phyloP scores from a whole-genome alignment of 2,329 filamentous ascomycete genomes.

The Nemania diffusa region DNA sequence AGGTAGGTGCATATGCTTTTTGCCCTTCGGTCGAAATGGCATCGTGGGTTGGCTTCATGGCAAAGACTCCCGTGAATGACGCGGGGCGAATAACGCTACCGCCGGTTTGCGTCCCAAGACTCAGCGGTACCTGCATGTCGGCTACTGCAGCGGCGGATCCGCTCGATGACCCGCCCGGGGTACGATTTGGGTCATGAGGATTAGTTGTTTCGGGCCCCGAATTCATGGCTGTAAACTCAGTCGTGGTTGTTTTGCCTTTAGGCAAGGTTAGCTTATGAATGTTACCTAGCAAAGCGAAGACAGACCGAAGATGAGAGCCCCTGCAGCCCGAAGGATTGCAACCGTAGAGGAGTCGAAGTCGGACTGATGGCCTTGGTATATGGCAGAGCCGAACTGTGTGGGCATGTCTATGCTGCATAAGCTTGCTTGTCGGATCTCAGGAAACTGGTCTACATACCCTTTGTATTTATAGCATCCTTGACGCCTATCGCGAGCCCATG shows the following conservation, averaged over 20 bases:
- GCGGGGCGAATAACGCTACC: conserved; percentile 4
- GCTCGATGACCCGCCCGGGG: not conserved
- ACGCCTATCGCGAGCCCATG: conserved; percentile 1
- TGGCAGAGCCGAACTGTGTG: not conserved
- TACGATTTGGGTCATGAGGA: not conserved
- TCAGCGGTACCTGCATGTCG: conserved; percentile 1
- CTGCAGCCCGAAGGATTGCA: not conserved
- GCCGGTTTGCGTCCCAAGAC: not conserved
- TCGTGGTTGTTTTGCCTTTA: not conserved
- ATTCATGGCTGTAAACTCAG: not conserved
- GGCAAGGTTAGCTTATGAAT: not conserved
- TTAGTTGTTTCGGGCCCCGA: not conserved
- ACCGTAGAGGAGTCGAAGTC: not conserved
- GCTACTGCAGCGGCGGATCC: conserved; percentile 1
- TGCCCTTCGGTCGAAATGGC: not conserved
- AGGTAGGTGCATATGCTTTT: not conserved
- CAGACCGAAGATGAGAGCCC: not conserved
- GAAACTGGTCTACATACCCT: not conserved
- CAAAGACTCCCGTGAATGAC: not conserved
- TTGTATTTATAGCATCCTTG: not conserved
- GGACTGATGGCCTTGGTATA: not conserved
- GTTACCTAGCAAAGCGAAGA: not conserved
- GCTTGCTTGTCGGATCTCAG: not conserved
- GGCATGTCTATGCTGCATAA: not conserved
- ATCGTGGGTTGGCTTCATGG: conserved; percentile 5